A percentile compares a stretch with the other conserved stretches of the same genome.
Evolutionary conservation across 768 basidiomycete genomes (phyloP).

Genomic region (Gelatoporia subvermispora): DNA sequence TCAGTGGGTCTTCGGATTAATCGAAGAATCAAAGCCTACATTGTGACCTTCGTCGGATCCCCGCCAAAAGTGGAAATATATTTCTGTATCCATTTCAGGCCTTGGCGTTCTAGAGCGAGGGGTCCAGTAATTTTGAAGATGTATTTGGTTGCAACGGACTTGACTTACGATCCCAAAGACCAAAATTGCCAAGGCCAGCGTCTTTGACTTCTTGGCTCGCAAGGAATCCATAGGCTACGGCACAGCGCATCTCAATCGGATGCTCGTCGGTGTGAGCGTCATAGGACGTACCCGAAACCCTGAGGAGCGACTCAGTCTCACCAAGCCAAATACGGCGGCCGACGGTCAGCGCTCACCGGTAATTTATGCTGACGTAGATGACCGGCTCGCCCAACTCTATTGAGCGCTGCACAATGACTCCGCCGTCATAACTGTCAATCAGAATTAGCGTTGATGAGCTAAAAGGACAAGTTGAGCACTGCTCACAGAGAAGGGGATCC

Average conservation of each 20-base stretch:
- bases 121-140: slow-evolving; percentile 1
- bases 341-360: slow-evolving; percentile 27
- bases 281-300: not conserved
- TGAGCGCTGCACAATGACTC: slow-evolving; percentile 39
- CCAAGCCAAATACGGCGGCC: not conserved
- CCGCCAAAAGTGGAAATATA: slow-evolving; percentile 41
- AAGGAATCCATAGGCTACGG: slow-evolving; percentile 35
- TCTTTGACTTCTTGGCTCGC: slow-evolving; percentile 35
- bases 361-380: slow-evolving; percentile 53
- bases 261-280: not conserved
- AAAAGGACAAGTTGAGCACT: not conserved
- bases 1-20: slow-evolving; percentile 33
- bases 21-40: slow-evolving; percentile 19
- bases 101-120: slow-evolving; percentile 27
- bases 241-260: not conserved
- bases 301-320: not conserved
- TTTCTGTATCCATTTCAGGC: slow-evolving; percentile 38
- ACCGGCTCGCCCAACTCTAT: slow-evolving; percentile 38
- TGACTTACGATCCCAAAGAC: slow-evolving; percentile 42
- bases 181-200: slow-evolving; percentile 41
- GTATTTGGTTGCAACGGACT: not conserved
- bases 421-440: slow-evolving; percentile 37
- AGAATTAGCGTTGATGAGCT: not conserved
- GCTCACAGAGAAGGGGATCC: slow-evolving; percentile 22
- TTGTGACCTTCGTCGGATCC: slow-evolving; percentile 40